Evolutionary conservation across 331 rosid species (phyloP).

Genomic region (Erythrophleum ivorense): DNA sequence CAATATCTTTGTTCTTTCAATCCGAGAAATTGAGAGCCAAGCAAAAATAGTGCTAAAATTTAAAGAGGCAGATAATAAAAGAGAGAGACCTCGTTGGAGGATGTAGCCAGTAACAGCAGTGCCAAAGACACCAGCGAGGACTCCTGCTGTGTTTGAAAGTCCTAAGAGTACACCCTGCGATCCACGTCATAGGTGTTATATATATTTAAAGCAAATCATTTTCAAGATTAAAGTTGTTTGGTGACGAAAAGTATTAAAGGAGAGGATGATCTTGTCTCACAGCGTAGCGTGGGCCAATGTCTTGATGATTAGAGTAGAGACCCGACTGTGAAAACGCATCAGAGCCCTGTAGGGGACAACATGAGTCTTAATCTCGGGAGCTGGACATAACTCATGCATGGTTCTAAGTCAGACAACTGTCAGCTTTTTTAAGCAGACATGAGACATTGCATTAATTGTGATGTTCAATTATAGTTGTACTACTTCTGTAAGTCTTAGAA

Average conservation of each 20-base stretch:
- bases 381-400: too few relatives aligned
- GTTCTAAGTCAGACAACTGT: too few relatives aligned
- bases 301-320: too few relatives aligned
- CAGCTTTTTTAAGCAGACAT: too few relatives aligned
- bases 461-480: too few relatives aligned
- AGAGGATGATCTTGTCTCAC: constrained; percentile 82
- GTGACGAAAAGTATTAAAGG: not conserved
- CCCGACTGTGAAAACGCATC: too few relatives aligned
- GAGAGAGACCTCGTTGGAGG: constrained; percentile 75
- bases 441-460: too few relatives aligned
- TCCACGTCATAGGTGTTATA: not conserved
- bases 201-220: not conserved
- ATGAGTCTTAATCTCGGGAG: too few relatives aligned
- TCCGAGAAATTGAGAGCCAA: not conserved
- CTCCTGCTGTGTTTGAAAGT: constrained; percentile 93
- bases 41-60: too few relatives aligned
- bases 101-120: constrained; percentile 96
- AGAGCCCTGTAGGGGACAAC: too few relatives aligned
- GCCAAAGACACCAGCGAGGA: constrained; percentile 95
- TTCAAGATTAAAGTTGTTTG: not conserved
- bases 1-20: too few relatives aligned
- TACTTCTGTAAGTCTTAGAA: too few relatives aligned
- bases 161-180: constrained; percentile 88
- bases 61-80: not conserved
- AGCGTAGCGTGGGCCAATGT: constrained; percentile 91